Conservation (phyloP, 225 moss, liverwort and hornwort genomes). For the Physcomitrium patens region DNA sequence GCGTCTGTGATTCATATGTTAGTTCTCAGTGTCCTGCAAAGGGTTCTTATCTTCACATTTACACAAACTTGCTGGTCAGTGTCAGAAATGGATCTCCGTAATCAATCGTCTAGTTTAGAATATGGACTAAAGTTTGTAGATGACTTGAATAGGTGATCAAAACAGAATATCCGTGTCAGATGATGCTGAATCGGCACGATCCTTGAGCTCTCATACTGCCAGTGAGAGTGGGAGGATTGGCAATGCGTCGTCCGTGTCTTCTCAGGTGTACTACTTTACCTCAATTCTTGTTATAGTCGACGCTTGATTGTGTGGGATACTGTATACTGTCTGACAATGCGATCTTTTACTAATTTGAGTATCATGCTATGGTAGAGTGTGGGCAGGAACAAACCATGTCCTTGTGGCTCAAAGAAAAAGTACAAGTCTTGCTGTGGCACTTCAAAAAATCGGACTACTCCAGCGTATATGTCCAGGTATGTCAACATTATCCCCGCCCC, state of each 20-base stretch:
- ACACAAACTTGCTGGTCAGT: conserved; percentile 1
- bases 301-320: conserved; percentile 11
- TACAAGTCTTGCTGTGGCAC: conserved; percentile 93
- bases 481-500: background rate
- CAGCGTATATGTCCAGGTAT: conserved; percentile 62
- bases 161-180: conserved; percentile 48
- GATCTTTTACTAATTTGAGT: conserved; percentile 22
- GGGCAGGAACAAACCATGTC: conserved; percentile 81
- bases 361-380: conserved; percentile 52
- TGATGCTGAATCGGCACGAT: conserved; percentile 45
- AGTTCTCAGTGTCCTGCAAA: background rate
- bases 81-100: background rate
- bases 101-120: background rate
- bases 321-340: conserved; percentile 7
- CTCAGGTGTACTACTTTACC: conserved; percentile 38
- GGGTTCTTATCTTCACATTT: background rate
- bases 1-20: background rate
- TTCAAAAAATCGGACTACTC: conserved; percentile 49
- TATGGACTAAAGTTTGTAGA: conserved; percentile 3
- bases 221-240: conserved; percentile 42
- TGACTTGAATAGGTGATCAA: conserved; percentile 40
- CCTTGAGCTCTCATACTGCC: conserved; percentile 22
- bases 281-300: conserved; percentile 7
- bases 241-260: conserved; percentile 21
- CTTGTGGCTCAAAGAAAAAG: conserved; percentile 97